phyloP scores from a whole-genome alignment of 2,329 filamentous ascomycete genomes.

The Fusarium newnesense region DNA sequence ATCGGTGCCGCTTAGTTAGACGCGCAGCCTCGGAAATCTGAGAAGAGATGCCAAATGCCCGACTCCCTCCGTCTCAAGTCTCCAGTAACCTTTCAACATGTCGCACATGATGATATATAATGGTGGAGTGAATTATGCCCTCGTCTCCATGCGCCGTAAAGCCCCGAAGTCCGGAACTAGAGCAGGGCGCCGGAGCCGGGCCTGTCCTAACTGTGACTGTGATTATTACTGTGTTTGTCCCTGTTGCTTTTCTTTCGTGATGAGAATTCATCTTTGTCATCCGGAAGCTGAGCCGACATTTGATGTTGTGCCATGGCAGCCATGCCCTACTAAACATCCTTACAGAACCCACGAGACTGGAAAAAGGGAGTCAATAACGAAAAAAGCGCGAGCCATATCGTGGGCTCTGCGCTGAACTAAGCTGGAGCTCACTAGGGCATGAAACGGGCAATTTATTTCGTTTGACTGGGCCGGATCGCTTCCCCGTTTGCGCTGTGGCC shows the following conservation, averaged over 20 bases:
- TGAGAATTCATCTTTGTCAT: conserved; percentile 6
- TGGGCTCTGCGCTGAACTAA: conserved; percentile 32
- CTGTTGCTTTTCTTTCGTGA: conserved; percentile 14
- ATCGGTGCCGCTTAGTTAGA: conserved; percentile 21
- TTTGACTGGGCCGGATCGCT: conserved; percentile 41
- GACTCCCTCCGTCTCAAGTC: conserved; percentile 22
- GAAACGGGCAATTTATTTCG: conserved; percentile 42
- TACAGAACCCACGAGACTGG: conserved; percentile 27
- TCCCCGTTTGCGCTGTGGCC: conserved; percentile 39
- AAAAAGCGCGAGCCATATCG: conserved; percentile 36
- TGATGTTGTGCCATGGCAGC: conserved; percentile 1
- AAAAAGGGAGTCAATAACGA: conserved; percentile 34
- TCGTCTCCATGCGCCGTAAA: conserved; percentile 27
- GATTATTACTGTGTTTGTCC: not conserved
- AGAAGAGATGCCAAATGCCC: not conserved
- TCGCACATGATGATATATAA: conserved; percentile 31
- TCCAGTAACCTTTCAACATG: conserved; percentile 16
- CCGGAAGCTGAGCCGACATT: conserved; percentile 35
- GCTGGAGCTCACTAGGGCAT: conserved; percentile 31
- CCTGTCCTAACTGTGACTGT: conserved; percentile 3
- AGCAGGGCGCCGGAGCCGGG: conserved; percentile 10
- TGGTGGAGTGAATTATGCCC: conserved; percentile 12
- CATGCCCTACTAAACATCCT: conserved; percentile 9
- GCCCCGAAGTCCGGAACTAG: conserved; percentile 24
- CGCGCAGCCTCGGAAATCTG: conserved; percentile 16